phyloP scores from a whole-genome alignment of 805 yeast genomes.

The Wickerhamomyces kurtzmanii region DNA sequence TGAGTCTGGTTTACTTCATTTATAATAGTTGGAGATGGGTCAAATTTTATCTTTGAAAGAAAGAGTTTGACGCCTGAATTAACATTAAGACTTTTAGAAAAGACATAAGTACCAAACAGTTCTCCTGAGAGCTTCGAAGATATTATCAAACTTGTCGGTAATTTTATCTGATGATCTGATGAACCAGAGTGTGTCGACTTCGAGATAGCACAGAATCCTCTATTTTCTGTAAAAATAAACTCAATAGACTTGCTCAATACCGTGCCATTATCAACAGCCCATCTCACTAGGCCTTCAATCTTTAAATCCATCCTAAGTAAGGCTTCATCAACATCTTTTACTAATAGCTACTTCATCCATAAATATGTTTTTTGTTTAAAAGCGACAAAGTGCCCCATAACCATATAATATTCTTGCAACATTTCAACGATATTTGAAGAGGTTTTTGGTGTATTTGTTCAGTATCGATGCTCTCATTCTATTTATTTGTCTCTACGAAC shows the following conservation, averaged over 20 bases:
- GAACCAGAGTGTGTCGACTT: too few relatives aligned
- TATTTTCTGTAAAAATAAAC: constrained; percentile 20
- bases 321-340: background rate
- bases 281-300: constrained; percentile 11
- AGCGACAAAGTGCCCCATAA: too few relatives aligned
- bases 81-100: constrained; percentile 7
- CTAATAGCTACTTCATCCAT: too few relatives aligned
- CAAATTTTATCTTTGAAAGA: constrained; percentile 31
- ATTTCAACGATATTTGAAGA: too few relatives aligned
- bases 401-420: too few relatives aligned
- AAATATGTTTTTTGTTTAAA: too few relatives aligned
- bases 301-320: background rate
- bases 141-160: constrained; percentile 22
- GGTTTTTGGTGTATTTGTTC: too few relatives aligned
- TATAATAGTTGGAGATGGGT: constrained; percentile 5
- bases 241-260: constrained; percentile 19
- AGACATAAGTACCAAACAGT: constrained; percentile 11
- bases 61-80: constrained; percentile 28
- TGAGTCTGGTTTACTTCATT: constrained; percentile 12
- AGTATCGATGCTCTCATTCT: too few relatives aligned
- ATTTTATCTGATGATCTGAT: constrained; percentile 14
- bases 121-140: constrained; percentile 13
- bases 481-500: too few relatives aligned
- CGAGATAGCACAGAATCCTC: constrained; percentile 29
- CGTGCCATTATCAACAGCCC: constrained; percentile 32